phyloP scores from a whole-genome alignment of 352 stramenopile genomes.

The Phytophthora multivora region DNA sequence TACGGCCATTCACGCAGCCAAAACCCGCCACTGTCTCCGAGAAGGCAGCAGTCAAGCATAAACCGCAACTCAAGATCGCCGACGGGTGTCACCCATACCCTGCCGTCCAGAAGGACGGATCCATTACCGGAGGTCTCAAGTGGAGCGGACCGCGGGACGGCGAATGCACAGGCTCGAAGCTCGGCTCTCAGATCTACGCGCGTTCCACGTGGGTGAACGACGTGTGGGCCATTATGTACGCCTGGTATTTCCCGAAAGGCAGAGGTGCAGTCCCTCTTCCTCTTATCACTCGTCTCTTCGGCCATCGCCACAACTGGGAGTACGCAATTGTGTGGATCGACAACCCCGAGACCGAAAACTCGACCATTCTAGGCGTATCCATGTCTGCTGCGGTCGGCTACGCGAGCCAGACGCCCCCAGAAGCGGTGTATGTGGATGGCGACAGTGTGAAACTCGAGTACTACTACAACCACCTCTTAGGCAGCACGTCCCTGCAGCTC shows the following conservation, averaged over 20 bases:
- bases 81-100: conserved; percentile 33
- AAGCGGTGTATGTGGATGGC: conserved; percentile 14
- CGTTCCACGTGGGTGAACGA: conserved; percentile 28
- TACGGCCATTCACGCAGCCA: conserved; percentile 30
- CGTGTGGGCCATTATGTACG: conserved; percentile 32
- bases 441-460: conserved; percentile 30
- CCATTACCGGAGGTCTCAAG: conserved; percentile 28
- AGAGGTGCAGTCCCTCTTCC: conserved; percentile 3
- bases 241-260: conserved; percentile 37
- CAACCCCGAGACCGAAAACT: conserved; percentile 18
- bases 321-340: conserved; percentile 41
- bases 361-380: conserved; percentile 24
- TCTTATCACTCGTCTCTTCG: conserved; percentile 22
- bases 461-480: conserved; percentile 28
- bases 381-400: conserved; percentile 29
- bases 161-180: conserved; percentile 27
- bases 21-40: conserved; percentile 20
- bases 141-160: conserved; percentile 29
- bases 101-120: conserved; percentile 28
- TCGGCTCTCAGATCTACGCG: conserved; percentile 35
- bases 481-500: conserved; percentile 25
- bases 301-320: conserved; percentile 53
- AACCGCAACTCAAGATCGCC: conserved; percentile 30
- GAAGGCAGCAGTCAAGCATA: conserved; percentile 26
- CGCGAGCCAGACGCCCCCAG: conserved; percentile 6